A percentile compares a stretch with the other conserved stretches of the same genome.
These are phyloP conservation scores for Paecilomyces dactylethromorphus DNA, from an alignment of 2,329 filamentous ascomycete species.

Conservation along the genomic window DNA sequence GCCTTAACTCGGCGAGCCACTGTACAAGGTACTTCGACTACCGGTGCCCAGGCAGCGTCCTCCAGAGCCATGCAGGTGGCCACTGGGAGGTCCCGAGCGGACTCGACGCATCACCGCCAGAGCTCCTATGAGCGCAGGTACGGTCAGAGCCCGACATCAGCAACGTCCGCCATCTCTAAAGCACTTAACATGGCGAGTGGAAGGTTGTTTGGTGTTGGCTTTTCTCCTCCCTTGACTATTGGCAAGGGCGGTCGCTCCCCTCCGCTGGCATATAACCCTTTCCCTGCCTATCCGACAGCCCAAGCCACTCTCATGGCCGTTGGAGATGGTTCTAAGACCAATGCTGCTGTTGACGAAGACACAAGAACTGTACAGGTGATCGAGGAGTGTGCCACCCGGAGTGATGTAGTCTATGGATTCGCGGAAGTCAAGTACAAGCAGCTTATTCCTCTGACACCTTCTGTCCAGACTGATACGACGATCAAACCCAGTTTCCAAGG, in stretches of 20 bases:
- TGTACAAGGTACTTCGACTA: conserved; percentile 64
- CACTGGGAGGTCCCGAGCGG: conserved; percentile 56
- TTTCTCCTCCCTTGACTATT: conserved; percentile 42
- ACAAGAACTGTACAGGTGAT: conserved; percentile 69
- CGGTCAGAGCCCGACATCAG: conserved; percentile 64
- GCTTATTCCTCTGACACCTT: conserved; percentile 81
- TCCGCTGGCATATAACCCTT: conserved; percentile 55
- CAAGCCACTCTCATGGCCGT: conserved; percentile 61
- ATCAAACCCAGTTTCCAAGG: conserved; percentile 20
- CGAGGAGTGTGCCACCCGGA: conserved; percentile 85
- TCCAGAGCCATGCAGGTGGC: conserved; percentile 71
- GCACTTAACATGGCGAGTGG: conserved; percentile 89
- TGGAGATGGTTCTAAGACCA: conserved; percentile 56
- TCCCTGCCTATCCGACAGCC: conserved; percentile 74
- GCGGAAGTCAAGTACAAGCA: conserved; percentile 98
- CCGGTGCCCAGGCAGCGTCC: conserved; percentile 59
- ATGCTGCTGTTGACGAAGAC: conserved; percentile 68
- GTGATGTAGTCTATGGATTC: conserved; percentile 95
- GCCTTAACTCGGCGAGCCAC: conserved; percentile 69
- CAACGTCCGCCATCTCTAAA: conserved; percentile 88
- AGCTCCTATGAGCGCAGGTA: conserved; percentile 79
- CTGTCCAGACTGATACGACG: conserved; percentile 35
- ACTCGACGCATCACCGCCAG: conserved; percentile 61
- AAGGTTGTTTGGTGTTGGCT: conserved; percentile 44
- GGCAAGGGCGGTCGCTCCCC: conserved; percentile 41